Conservation (phyloP, 2,329 filamentous ascomycete species). For the Paracoccidioides lutzii region DNA sequence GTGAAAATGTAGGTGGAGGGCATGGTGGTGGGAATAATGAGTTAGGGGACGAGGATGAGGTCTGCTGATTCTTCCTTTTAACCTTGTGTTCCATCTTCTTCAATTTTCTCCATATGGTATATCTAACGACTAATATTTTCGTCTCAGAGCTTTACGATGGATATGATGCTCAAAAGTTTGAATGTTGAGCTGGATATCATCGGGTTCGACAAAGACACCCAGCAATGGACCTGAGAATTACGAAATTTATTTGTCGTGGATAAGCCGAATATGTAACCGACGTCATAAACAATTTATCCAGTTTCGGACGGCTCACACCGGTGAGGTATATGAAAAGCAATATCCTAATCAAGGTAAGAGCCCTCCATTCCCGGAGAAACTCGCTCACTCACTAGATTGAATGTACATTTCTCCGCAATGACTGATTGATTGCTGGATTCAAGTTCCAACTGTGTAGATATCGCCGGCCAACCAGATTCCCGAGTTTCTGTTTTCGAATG, state of each 20-base stretch:
- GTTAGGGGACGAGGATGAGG: conserved; percentile 23
- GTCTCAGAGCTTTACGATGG: conserved; percentile 51
- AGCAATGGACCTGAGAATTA: conserved; percentile 41
- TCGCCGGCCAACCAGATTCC: neutral
- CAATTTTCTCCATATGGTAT: conserved; percentile 6
- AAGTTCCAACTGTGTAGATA: no score
- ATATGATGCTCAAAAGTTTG: conserved; percentile 53
- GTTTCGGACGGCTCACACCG: no score
- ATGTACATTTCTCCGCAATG: no score
- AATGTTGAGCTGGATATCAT: conserved; percentile 52
- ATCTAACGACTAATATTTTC: conserved; percentile 1
- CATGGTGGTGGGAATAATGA: conserved; percentile 23
- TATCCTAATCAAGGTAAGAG: no score
- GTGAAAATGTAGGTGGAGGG: conserved; percentile 29
- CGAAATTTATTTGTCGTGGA: neutral
- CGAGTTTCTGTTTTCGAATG: neutral
- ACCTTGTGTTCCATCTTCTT: conserved; percentile 6
- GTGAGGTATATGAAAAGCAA: no score
- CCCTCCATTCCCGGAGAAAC: no score
- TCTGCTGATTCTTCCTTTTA: conserved; percentile 23
- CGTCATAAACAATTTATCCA: no score
- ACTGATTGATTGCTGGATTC: no score
- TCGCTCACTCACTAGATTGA: no score
- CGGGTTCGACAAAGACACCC: conserved; percentile 45
- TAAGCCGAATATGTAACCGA: neutral